Base-by-base conservation (phyloP, 164 flowering plant species). In the Vitis riparia region DNA sequence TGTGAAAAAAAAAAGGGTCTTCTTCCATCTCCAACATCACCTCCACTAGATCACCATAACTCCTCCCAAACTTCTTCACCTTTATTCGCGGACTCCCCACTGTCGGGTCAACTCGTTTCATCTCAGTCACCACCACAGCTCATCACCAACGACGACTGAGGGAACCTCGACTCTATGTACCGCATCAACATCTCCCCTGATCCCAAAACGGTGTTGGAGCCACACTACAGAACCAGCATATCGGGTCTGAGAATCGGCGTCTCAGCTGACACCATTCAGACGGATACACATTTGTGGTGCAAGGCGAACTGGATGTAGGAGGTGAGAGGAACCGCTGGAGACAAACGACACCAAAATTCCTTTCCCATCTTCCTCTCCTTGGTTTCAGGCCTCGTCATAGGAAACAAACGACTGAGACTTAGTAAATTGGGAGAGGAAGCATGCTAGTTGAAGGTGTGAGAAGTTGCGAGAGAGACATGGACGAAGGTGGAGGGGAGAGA, bases 71-170 rank as follows among this genome's bases (percentile, higher is more conserved):
- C 82, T 88, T 91, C 74, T 56, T 87, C 71, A 89, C 76, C 87
- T 91, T 94, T 94, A 89, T 89, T 65, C 78, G 57, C 13, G 85
- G 80, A 37, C 77, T 89, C 62, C 90, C 92, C 72, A 81, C 71
- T 52, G 72, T 37, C 50, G 88, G 85, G 77, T 87, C 88, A 47
- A 75, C 83, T n/a, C 81, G 75, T 72, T 3, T 66, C 76, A 6
- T 73, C 77, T 27, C 9, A 51, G 27, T 68, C 78, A 5, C 14
- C 48, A 0, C 55, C 27, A 1, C 56, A 50, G 10, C 12, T 51
- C 47, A 75, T 17, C 67, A 70, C 16, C 65, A 88, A 55, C 53
- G 82, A 80, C 37, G 97, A 91, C 14, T 68, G 58, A 13, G 94
- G 92, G 55, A 89, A 90, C 62, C 73, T 80, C 0, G 59, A 52